phyloP scores from a whole-genome alignment of 768 basidiomycete genomes.

The Leccinum arenicola region DNA sequence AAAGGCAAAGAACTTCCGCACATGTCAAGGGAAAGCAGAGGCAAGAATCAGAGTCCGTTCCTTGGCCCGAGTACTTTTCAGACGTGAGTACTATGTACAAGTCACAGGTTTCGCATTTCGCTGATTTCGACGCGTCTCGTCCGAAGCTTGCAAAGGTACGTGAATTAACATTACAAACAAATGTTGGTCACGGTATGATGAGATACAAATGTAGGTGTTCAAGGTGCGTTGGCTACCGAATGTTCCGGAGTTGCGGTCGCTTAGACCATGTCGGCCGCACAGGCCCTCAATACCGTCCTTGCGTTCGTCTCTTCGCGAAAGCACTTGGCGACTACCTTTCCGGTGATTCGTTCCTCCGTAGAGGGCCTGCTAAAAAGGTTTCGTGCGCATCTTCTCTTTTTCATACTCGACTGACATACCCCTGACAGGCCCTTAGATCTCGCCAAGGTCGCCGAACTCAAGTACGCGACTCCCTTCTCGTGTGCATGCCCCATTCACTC shows the following conservation, averaged over 20 bases:
- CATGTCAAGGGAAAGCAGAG: slow-evolving; percentile 21
- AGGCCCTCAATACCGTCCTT: slow-evolving; percentile 88
- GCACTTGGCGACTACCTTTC: slow-evolving; percentile 77
- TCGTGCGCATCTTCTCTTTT: slow-evolving; percentile 5
- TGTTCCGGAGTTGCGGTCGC: background rate
- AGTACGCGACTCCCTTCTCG: slow-evolving; percentile 41
- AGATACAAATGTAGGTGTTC: slow-evolving; percentile 35
- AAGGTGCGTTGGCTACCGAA: slow-evolving; percentile 31
- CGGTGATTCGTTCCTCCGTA: slow-evolving; percentile 71
- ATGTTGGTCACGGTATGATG: background rate
- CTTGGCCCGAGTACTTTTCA: slow-evolving; percentile 68
- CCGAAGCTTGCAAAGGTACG: slow-evolving; percentile 60
- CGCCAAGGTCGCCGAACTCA: slow-evolving; percentile 77
- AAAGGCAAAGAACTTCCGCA: slow-evolving; percentile 15
- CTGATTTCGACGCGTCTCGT: slow-evolving; percentile 2
- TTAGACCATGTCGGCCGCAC: background rate
- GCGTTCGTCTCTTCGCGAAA: slow-evolving; percentile 84
- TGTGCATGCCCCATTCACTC: background rate
- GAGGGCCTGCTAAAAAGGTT: slow-evolving; percentile 77
- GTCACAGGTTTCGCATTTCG: background rate
- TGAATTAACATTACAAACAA: too few species aligned
- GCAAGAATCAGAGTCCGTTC: slow-evolving; percentile 2
- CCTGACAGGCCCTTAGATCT: slow-evolving; percentile 72
- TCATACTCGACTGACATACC: background rate
- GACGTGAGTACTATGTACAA: slow-evolving; percentile 32